Percentiles rank a stretch among this genome's conserved stretches.
These are phyloP conservation scores for Amaranthus palmeri DNA, from an alignment of 148 eudicot genomes.

Conservation along the genomic window DNA sequence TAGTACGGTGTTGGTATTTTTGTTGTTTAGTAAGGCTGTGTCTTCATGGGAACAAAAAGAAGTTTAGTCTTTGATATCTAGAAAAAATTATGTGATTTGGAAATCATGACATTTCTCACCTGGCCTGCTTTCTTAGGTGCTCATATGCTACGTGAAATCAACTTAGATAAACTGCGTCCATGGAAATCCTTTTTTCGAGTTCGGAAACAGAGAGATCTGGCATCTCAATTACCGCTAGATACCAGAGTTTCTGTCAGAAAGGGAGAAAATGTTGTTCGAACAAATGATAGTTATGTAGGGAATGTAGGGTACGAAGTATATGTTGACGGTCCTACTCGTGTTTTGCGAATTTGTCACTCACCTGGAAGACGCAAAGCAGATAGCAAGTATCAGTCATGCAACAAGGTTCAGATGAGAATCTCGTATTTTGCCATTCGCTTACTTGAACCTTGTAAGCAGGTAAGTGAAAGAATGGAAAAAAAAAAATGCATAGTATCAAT, in stretches of 20 bases:
- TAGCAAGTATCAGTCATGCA: constrained; percentile 38
- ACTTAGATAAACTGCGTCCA: constrained; percentile 81
- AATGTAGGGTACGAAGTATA: constrained; percentile 77
- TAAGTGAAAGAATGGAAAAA: constrained; percentile 26
- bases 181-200: constrained; percentile 80
- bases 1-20: no score
- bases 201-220: constrained; percentile 50
- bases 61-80: background rate
- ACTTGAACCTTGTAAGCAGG: constrained; percentile 59
- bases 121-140: constrained; percentile 40
- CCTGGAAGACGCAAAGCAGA: constrained; percentile 43
- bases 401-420: constrained; percentile 61
- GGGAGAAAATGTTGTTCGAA: constrained; percentile 30
- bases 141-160: constrained; percentile 74
- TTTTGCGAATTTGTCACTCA: constrained; percentile 66
- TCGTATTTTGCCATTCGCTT: constrained; percentile 58
- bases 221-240: constrained; percentile 45
- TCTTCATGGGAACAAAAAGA: background rate
- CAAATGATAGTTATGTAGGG: constrained; percentile 39
- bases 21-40: background rate
- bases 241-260: constrained; percentile 35
- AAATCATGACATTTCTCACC: constrained; percentile 8
- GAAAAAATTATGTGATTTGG: background rate
- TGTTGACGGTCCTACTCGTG: constrained; percentile 89
- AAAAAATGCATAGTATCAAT: background rate